Base-by-base conservation (phyloP, 2,329 filamentous ascomycete genomes). In the Exophiala sp. region DNA sequence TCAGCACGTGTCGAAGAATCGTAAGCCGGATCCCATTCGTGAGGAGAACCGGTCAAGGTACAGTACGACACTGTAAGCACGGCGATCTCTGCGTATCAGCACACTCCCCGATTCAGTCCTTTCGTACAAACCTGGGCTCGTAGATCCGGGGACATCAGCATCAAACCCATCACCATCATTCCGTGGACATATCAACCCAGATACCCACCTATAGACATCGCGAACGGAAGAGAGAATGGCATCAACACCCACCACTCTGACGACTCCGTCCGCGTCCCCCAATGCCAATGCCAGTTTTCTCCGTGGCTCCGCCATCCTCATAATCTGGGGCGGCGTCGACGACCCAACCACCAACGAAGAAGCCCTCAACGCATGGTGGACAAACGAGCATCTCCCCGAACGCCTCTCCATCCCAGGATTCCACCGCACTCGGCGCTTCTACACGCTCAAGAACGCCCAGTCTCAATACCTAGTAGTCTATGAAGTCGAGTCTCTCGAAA, bases 281-380 rank as follows among this genome's bases (percentile, higher is more conserved):
- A 18, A 18, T 18, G 16, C 16, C 16, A 18, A 18, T 18, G 16
- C 16, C 16, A 35, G 40, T n/a, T 51, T 57, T 18, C 45, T 49
- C 32, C 46, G 49, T 20, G 54, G 50, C 35, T 21, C 50, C 6
- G 54, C 54, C 6, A 50, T 57, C 9, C 54, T 57, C 21, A 42
- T 53, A 32, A 50, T 57, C 35, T 57, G 54, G 50, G 54, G 54
- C n/a, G 6, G 20, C 7, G 9, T 45, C n/a, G 29, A 44, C n/a
- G 16, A 41, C 29, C 11, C 29, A 18, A 42, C n/a, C 18, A 38
- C 18, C 21, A 38, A 49, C 16, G 50, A 53, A 47, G 34, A 44
- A n/a, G 46, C 29, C 5, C 50, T 57, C 3, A 57, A 57, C 38
- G 54, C 43, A 24, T 57, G 54, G 54, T 57, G 54, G 54, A 53